Evolutionary conservation across 371 early-diverging fungal species (phyloP).

Genomic region (Mortierella sp.): DNA sequence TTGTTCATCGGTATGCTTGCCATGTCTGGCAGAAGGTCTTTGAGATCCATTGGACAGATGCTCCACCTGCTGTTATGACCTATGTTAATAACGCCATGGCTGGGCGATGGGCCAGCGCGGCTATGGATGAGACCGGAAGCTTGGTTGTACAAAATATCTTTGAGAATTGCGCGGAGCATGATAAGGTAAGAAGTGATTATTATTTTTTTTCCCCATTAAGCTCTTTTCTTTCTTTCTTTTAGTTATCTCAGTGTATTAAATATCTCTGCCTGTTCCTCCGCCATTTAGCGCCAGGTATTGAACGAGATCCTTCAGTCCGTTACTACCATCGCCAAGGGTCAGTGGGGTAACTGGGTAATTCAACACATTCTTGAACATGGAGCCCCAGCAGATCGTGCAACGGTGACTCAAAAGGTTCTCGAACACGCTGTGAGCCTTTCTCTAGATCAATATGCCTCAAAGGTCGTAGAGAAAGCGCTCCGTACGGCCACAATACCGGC

Average conservation of each 20-base stretch:
- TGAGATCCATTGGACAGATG: conserved; percentile 72
- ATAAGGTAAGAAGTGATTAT: conserved; percentile 60
- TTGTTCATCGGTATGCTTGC: conserved; percentile 83
- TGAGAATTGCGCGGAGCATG: conserved; percentile 74
- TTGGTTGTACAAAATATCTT: conserved; percentile 86
- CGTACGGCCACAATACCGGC: conserved; percentile 62
- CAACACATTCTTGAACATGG: conserved; percentile 83
- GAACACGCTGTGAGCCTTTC: conserved; percentile 66
- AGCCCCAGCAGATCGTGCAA: conserved; percentile 61
- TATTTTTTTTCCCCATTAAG: background rate
- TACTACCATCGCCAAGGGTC: conserved; percentile 74
- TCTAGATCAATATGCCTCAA: conserved; percentile 82
- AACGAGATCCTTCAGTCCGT: conserved; percentile 72
- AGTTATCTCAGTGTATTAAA: background rate
- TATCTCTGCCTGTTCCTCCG: background rate
- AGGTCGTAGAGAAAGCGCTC: conserved; percentile 83
- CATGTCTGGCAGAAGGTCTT: conserved; percentile 87
- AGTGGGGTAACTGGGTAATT: conserved; percentile 88
- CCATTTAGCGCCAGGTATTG: conserved; percentile 62
- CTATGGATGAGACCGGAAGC: conserved; percentile 83
- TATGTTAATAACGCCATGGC: conserved; percentile 70
- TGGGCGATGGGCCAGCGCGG: conserved; percentile 77
- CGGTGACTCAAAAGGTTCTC: conserved; percentile 64
- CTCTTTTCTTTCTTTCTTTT: background rate
- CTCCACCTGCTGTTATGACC: conserved; percentile 68